Percentiles rank a stretch among this genome's conserved stretches.
Evolutionary conservation across 202 grass and related monocot genomes (phyloP).

Genomic region (Schoenoplectus triqueter): DNA sequence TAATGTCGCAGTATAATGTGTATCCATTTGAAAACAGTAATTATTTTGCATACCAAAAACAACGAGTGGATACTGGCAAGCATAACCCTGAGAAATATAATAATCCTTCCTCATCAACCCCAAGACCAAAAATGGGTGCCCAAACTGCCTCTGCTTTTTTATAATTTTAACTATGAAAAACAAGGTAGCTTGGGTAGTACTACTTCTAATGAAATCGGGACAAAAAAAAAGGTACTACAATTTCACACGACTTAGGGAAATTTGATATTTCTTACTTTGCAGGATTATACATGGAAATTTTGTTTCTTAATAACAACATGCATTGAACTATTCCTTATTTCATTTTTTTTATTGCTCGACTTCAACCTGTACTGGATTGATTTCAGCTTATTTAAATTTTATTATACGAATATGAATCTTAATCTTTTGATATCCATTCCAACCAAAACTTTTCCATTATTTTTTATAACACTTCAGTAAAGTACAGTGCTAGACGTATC

Average conservation of each 20-base stretch:
- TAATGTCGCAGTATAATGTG: background rate
- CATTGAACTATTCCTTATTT: background rate
- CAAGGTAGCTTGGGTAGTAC: background rate
- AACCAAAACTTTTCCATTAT: constrained; percentile 38
- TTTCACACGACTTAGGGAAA: background rate
- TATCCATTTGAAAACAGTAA: background rate
- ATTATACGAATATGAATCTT: background rate
- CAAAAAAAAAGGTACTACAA: background rate
- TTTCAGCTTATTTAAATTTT: background rate
- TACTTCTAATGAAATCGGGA: background rate
- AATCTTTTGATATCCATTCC: background rate
- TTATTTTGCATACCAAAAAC: background rate
- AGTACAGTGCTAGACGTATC: background rate
- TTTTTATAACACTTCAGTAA: constrained; percentile 43
- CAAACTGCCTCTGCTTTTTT: background rate
- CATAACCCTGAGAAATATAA: background rate
- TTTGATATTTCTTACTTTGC: background rate
- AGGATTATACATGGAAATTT: background rate
- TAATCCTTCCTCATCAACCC: background rate
- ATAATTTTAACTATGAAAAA: background rate
- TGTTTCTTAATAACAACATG: background rate
- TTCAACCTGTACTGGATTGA: background rate
- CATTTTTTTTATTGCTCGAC: background rate
- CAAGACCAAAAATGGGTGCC: background rate
- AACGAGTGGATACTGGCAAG: background rate